Evolutionary conservation across 208 protist genomes (phyloP), one percentile per base, ranked within the genome.

Genomic region (Trypanosoma melophagium): DNA sequence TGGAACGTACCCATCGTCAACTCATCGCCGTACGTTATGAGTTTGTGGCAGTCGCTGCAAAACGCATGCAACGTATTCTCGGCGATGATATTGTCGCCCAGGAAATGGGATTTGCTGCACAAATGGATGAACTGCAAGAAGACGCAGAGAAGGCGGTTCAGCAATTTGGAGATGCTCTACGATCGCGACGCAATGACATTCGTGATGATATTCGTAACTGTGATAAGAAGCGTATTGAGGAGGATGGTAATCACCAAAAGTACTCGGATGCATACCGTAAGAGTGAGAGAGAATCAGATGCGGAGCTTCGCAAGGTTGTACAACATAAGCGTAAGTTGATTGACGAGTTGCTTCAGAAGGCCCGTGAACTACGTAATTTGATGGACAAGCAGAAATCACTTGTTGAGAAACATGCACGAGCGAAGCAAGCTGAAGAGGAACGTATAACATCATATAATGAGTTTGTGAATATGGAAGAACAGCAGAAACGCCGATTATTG

Each of bases 11-110:
- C 0, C 88, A 94, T 61, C 82, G 85, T 24, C 78, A 87, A 57
- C 77, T 91, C 16, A 94, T 94, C 64, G 79, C 84, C 19, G 88
- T 83, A 8, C 81, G 80, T 59, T 94, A 94, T 69, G 88, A 94
- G 64, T 74, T 79, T 53, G 63, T 86, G 22, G 80, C 82, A 24
- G 73, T 81, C 42, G 77, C 70, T 70, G 84, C 81, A 24, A 80
- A 85, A 65, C 79, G 76, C 38, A 66, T 94, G 51, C 68, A 78
- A 35, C 71, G 77, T 31, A 66, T 94, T 44, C 17, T 69, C 17
- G 63, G 62, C 14, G 71, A 80, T 41, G 83, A 90, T 8, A 52
- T 81, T 31, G 65, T 65, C 21, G 51, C 50, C 38, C 62, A 66
- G 24, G 63, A 77, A 49, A 66, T 40, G 38, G 41, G 55, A 13